Base-by-base conservation (phyloP, 2,329 filamentous ascomycete genomes). In the Penicillium sp. region DNA sequence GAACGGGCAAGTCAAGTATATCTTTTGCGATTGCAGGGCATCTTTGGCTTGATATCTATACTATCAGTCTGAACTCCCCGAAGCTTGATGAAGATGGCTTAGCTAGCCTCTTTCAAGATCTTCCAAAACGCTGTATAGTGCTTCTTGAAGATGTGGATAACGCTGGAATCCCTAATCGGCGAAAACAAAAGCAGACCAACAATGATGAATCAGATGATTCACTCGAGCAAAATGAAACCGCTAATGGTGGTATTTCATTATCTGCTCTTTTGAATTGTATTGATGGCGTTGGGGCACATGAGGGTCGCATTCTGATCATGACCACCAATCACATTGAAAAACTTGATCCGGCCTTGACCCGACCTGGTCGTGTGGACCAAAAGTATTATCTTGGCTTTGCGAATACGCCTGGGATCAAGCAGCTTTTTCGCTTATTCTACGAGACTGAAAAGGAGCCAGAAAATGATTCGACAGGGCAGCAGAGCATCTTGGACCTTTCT, bases 181-280 rank as follows among this genome's bases (percentile, higher is more conserved):
- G 11, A n/a, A 33, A n/a, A 27, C 27, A 20, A 29, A 34, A 14
- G 20, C 23, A 16, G 10, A 16, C 7, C n/a, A 38, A 32, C 6
- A 25, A 13, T 20, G 28, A 38, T 11, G 8, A 32, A 38, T 10
- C 19, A 13, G 13, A 18, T 6, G 13, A 29, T 25, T 15, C 14
- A 16, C 10, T 28, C 20, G 33, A 29, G 21, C 16, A 29, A 18
- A 15, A 29, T 8, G 16, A 27, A 3, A 10, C 28, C n/a, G 11
- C 14, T 7, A 15, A 29, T 14, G 18, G 33, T 14, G 21, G 33
- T 10, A 26, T 42, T 51, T 86, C 84, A 0, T 74, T 93, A 2
- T 87, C 84, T 0, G 86, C 86, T 1, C 74, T 94, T 1, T 75
- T 94, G 34, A 93, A 94, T 63, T 84, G 83, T 41, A 87, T 94